These are phyloP conservation scores for Discostella stelligeroides DNA, from an alignment of 108 stramenopile genomes.

Conservation along the genomic window DNA sequence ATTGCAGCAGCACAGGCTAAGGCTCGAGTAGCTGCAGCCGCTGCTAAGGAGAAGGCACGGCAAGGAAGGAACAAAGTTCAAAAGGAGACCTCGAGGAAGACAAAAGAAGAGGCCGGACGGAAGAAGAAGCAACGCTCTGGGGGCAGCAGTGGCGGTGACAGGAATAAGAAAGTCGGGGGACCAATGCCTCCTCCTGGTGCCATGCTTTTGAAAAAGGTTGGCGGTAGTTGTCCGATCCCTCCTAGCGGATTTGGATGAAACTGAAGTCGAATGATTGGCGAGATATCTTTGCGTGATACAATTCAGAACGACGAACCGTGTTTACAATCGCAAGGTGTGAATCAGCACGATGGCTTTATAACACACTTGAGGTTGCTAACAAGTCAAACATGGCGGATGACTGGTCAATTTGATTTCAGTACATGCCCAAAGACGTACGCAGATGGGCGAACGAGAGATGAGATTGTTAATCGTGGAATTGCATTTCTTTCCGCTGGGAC, in stretches of 20 bases:
- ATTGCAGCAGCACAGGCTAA: constrained; percentile 32
- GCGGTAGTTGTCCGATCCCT: constrained; percentile 7
- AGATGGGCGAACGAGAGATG: too few relatives aligned
- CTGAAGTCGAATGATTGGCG: too few relatives aligned
- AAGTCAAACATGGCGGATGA: too few relatives aligned
- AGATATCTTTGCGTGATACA: too few relatives aligned
- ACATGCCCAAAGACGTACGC: too few relatives aligned
- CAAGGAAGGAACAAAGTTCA: constrained; percentile 14
- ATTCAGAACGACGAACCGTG: too few relatives aligned
- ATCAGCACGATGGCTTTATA: too few relatives aligned
- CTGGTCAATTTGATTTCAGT: too few relatives aligned
- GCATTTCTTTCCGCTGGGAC: too few relatives aligned
- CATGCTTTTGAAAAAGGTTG: constrained; percentile 34
- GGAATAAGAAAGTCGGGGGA: constrained; percentile 3
- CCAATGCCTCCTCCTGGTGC: constrained; percentile 41
- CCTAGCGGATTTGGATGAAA: constrained; percentile 16
- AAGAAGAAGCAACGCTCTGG: constrained; percentile 7
- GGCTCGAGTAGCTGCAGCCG: constrained; percentile 19
- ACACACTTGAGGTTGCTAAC: too few relatives aligned
- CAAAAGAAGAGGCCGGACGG: constrained; percentile 18
- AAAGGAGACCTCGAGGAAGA: constrained; percentile 24
- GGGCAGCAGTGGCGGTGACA: not conserved
- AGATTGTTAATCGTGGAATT: too few relatives aligned
- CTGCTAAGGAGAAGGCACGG: constrained; percentile 25
- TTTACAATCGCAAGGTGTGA: not conserved